phyloP scores from a whole-genome alignment of 306 rosid species.

The Purshia tridentata region DNA sequence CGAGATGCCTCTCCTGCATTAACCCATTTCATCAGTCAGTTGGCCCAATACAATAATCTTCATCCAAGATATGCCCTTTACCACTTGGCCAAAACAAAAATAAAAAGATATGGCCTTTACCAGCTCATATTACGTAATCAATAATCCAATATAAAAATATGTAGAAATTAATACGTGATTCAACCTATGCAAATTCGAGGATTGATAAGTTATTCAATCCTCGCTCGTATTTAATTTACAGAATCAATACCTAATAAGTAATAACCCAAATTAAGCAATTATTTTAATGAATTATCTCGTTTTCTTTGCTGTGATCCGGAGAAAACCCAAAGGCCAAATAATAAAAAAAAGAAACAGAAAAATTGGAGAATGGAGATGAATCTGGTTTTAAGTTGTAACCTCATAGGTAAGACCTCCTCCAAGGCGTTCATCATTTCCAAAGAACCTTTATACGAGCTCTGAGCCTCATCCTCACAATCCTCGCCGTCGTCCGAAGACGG shows the following conservation, averaged over 20 bases:
- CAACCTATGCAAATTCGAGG: too few species aligned
- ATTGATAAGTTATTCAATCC: background rate
- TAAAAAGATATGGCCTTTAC: too few species aligned
- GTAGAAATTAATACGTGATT: too few species aligned
- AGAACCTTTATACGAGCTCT: conserved; percentile 65
- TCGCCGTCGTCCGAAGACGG: conserved; percentile 51
- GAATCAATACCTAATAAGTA: too few species aligned
- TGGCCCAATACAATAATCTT: background rate
- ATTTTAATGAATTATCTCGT: background rate
- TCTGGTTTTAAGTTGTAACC: conserved; percentile 34
- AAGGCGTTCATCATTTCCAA: conserved; percentile 67
- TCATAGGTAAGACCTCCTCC: conserved; percentile 77
- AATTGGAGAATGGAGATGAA: background rate
- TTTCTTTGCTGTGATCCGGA: background rate
- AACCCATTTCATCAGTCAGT: conserved; percentile 13
- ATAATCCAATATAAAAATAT: too few species aligned
- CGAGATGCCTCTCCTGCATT: conserved; percentile 81
- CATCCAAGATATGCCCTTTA: background rate
- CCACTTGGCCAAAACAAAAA: too few species aligned
- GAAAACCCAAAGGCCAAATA: too few species aligned
- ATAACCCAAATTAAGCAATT: too few species aligned
- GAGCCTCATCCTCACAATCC: conserved; percentile 53
- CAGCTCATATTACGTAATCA: too few species aligned
- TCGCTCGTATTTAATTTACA: background rate
- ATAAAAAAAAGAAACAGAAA: background rate